Base-by-base conservation (phyloP, 2,329 filamentous ascomycete species). In the Scedosporium dehoogii region DNA sequence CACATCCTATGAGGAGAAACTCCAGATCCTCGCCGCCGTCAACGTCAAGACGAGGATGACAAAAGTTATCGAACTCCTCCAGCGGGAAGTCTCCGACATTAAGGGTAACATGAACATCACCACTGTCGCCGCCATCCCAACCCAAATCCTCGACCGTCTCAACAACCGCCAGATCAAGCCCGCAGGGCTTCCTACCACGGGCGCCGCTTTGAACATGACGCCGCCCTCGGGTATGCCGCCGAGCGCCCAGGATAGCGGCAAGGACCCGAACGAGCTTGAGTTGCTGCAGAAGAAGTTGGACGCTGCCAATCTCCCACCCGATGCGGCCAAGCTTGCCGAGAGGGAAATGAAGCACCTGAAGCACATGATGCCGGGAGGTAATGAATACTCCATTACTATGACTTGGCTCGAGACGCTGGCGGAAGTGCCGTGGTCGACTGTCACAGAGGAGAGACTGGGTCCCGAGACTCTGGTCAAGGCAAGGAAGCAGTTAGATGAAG, bases 361-460 rank as follows among this genome's bases (percentile, higher is more conserved):
- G 70, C 96, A 96, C 78, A 97, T 97, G 91, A 92, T 91, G 70
- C 92, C 94, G 0, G 91, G 91, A 59, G 94, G 97, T 71, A 93
- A 96, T 44, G 94, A 99, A 71, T 97, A 97, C 71, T 91, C 94
- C 65, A 93, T 99, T 12, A 91, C 90, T 67, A 82, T 93, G 66
- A 96, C 92, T 59, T 99, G 97, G 76, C 81, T 99, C 12, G 94
- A 99, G 75, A 97, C 92, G 12, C 77, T 99, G 63, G 84, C 91
- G 0, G 94, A 99, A 72, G 94, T 99, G 59, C 94, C 94, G 0
- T 99, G 94, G 94, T 85, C 88, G 2, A 86, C 86, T 66, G 80
- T 85, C 60, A 97, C 93, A 0, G 87, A 94, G 65, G 93, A 97
- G 70, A 86, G 91, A 38, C 83, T 99, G 3, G 91, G 92, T 6